Evolutionary conservation across 257 asterid genomes (phyloP).

Genomic region (Nicotiana undulata): DNA sequence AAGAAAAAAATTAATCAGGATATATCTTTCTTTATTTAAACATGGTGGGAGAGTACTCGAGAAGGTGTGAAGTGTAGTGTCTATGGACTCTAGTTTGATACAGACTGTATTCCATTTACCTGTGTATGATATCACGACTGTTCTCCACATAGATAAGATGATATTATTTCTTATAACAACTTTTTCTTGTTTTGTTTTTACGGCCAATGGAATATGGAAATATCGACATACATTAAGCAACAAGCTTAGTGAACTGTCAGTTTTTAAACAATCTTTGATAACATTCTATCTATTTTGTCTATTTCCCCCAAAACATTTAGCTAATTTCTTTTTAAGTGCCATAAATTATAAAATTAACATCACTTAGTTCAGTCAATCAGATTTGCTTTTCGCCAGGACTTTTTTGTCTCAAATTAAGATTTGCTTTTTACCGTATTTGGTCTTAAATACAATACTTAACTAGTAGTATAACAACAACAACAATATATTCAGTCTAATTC

Average conservation of each 20-base stretch:
- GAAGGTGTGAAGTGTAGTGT: background rate
- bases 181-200: background rate
- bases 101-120: constrained; percentile 19
- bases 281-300: background rate
- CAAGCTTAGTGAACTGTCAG: background rate
- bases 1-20: too few species aligned
- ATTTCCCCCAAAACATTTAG: background rate
- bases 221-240: background rate
- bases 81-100: background rate
- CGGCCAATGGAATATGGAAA: background rate
- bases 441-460: too few species aligned
- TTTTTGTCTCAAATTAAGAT: background rate
- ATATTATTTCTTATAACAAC: background rate
- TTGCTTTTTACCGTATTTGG: too few species aligned
- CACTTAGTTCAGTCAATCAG: background rate
- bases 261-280: background rate
- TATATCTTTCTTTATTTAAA: background rate
- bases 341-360: background rate
- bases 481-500: too few species aligned
- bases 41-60: background rate
- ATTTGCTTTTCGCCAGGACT: background rate
- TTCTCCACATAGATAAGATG: background rate
- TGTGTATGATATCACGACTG: background rate
- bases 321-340: background rate
- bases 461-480: too few species aligned